These are phyloP conservation scores for Viola pubescens DNA, from an alignment of 441 rosid genomes.

Conservation along the genomic window DNA sequence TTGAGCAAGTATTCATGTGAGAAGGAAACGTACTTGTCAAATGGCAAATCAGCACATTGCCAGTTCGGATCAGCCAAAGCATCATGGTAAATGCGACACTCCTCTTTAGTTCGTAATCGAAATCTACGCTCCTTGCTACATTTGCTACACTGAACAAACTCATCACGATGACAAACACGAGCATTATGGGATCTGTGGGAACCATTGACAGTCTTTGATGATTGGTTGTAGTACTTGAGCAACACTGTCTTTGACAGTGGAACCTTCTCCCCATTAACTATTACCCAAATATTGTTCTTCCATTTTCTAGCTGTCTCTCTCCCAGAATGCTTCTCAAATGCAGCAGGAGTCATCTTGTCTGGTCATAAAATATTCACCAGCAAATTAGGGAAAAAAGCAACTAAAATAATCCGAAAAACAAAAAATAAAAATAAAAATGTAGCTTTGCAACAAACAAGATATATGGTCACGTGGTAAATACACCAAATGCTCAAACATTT, in stretches of 20 bases:
- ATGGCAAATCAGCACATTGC: constrained; percentile 83
- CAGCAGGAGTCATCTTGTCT: constrained; percentile 95
- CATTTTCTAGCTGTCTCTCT: constrained; percentile 98
- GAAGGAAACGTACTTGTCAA: constrained; percentile 64
- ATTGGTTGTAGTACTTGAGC: constrained; percentile 82
- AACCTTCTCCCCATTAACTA: constrained; percentile 83
- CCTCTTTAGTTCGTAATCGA: constrained; percentile 82
- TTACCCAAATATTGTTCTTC: constrained; percentile 99
- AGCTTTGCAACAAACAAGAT: no score
- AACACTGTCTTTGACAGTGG: constrained; percentile 81
- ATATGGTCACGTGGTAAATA: neutral
- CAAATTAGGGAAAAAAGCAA: constrained; percentile 9
- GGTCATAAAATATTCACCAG: constrained; percentile 23
- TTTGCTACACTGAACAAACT: constrained; percentile 70
- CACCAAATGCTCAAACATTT: no score
- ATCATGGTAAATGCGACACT: constrained; percentile 92
- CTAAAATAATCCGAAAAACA: no score
- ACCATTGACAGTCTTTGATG: constrained; percentile 54
- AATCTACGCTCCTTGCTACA: constrained; percentile 91
- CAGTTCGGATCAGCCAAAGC: constrained; percentile 78
- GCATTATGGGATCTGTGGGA: constrained; percentile 62
- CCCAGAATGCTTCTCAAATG: constrained; percentile 99
- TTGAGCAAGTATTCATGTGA: neutral
- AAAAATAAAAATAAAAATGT: neutral
- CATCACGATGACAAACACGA: constrained; percentile 79